Percentiles rank a stretch among this genome's conserved stretches.
Conservation (phyloP, 2,329 filamentous ascomycete genomes). For the Diplodia intermedia region DNA sequence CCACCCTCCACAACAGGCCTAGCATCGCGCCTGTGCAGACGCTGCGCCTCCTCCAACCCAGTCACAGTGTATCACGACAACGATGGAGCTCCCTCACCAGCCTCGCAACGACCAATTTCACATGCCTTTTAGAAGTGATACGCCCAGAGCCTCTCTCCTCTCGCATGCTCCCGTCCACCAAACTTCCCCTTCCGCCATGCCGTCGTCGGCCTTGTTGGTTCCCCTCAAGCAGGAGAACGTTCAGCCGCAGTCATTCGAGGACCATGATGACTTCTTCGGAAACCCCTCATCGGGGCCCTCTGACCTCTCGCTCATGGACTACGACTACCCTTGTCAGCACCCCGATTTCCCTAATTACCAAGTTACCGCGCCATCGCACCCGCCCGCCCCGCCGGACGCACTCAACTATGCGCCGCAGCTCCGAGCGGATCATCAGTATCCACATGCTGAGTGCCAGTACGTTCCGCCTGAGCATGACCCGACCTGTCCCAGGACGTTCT, state of each 20-base stretch:
- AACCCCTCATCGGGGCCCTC: slow-evolving; percentile 4
- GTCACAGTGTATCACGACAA: slow-evolving; percentile 45
- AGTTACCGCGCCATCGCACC: slow-evolving; percentile 23
- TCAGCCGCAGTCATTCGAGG: slow-evolving; percentile 16
- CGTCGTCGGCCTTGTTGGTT: slow-evolving; percentile 21
- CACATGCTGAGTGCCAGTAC: slow-evolving; percentile 33
- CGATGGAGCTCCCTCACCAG: slow-evolving; percentile 41
- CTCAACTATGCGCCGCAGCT: slow-evolving; percentile 35
- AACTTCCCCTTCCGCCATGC: slow-evolving; percentile 25
- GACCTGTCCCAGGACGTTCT: slow-evolving; percentile 35
- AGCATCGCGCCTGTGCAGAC: slow-evolving; percentile 42
- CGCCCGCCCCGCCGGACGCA: slow-evolving; percentile 30
- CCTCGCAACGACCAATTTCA: slow-evolving; percentile 38
- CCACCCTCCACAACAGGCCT: slow-evolving; percentile 36
- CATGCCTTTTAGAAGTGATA: slow-evolving; percentile 35
- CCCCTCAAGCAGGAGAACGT: slow-evolving; percentile 24
- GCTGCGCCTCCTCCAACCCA: slow-evolving; percentile 12
- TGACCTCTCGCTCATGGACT: slow-evolving; percentile 9
- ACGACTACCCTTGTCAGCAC: slow-evolving; percentile 19
- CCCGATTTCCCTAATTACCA: slow-evolving; percentile 36
- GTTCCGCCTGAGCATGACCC: slow-evolving; percentile 23
- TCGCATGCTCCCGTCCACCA: slow-evolving; percentile 23
- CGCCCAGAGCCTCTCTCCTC: slow-evolving; percentile 37
- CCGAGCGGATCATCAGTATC: background rate
- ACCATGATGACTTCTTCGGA: slow-evolving; percentile 8